Percentiles rank a stretch among this genome's conserved stretches.
phyloP scores from a whole-genome alignment of 202 grass and related monocot species.

The Zoysia matrella region DNA sequence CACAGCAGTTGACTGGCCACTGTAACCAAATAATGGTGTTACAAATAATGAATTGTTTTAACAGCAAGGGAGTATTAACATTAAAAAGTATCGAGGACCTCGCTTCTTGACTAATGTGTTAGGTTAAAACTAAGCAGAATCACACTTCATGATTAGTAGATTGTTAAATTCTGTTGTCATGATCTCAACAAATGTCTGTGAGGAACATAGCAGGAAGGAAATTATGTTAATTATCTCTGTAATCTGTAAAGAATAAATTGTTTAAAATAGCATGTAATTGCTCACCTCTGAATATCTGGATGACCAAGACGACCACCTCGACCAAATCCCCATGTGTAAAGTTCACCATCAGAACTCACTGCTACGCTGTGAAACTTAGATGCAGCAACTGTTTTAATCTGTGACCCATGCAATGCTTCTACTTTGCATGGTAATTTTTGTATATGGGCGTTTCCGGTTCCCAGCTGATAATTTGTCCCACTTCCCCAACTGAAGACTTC shows the following conservation, averaged over 20 bases:
- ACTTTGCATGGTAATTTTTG: constrained; percentile 99
- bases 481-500: constrained; percentile 99
- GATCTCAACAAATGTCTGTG: not conserved
- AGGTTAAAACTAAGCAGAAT: constrained; percentile 13
- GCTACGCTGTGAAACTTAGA: constrained; percentile 98
- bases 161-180: not conserved
- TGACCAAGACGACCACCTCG: constrained; percentile 96
- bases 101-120: constrained; percentile 22
- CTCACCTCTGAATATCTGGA: constrained; percentile 92
- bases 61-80: constrained; percentile 16
- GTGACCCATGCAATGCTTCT: constrained; percentile 83
- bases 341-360: constrained; percentile 81
- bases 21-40: constrained; percentile 51
- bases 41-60: constrained; percentile 22
- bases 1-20: constrained; percentile 93
- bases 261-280: constrained; percentile 3
- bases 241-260: not conserved
- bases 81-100: not conserved
- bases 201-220: not conserved
- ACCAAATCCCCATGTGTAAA: constrained; percentile 98
- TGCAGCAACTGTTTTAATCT: constrained; percentile 76
- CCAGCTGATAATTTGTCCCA: constrained; percentile 97
- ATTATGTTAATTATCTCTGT: constrained; percentile 7
- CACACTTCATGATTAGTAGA: constrained; percentile 14
- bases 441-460: constrained; percentile 96